Conservation (phyloP, 768 basidiomycete genomes). For the Gymnopilus dilepis region DNA sequence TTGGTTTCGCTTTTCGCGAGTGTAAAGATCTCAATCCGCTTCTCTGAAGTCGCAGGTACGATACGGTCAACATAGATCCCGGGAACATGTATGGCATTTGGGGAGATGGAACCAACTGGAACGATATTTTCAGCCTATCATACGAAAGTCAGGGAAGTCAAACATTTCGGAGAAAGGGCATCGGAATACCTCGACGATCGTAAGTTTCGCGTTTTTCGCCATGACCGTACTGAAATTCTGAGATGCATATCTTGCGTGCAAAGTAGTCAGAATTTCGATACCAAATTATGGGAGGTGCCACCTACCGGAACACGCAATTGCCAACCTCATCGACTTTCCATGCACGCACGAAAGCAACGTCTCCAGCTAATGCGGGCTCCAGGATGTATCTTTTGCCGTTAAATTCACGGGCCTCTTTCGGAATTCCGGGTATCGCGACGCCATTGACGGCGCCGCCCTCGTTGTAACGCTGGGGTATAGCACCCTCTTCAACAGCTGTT, state of each 20-base stretch:
- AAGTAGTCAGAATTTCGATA: slow-evolving; percentile 1
- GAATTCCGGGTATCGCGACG: slow-evolving; percentile 72
- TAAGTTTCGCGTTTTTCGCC: slow-evolving; percentile 88
- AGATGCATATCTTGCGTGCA: slow-evolving; percentile 67
- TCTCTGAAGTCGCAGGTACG: slow-evolving; percentile 76
- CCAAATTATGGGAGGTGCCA: neutral
- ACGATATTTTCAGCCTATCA: slow-evolving; percentile 87
- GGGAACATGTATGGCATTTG: slow-evolving; percentile 81
- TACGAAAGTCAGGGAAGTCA: neutral
- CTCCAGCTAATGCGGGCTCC: slow-evolving; percentile 80
- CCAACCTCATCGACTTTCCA: slow-evolving; percentile 95
- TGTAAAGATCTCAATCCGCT: slow-evolving; percentile 78
- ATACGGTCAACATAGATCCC: slow-evolving; percentile 91
- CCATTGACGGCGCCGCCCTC: slow-evolving; percentile 74
- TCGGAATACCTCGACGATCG: slow-evolving; percentile 80
- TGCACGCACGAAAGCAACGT: slow-evolving; percentile 85
- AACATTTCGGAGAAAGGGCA: neutral
- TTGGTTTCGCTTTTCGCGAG: slow-evolving; percentile 55
- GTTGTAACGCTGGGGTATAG: slow-evolving; percentile 81
- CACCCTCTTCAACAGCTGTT: slow-evolving; percentile 81
- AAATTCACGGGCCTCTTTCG: slow-evolving; percentile 79
- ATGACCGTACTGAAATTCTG: slow-evolving; percentile 89
- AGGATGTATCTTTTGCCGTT: slow-evolving; percentile 82
- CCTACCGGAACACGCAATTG: slow-evolving; percentile 88
- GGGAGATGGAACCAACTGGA: slow-evolving; percentile 79